Percentiles rank a stretch among this genome's conserved stretches.
Conservation (phyloP, 2,329 filamentous ascomycete species). For the Apiospora arundinis region DNA sequence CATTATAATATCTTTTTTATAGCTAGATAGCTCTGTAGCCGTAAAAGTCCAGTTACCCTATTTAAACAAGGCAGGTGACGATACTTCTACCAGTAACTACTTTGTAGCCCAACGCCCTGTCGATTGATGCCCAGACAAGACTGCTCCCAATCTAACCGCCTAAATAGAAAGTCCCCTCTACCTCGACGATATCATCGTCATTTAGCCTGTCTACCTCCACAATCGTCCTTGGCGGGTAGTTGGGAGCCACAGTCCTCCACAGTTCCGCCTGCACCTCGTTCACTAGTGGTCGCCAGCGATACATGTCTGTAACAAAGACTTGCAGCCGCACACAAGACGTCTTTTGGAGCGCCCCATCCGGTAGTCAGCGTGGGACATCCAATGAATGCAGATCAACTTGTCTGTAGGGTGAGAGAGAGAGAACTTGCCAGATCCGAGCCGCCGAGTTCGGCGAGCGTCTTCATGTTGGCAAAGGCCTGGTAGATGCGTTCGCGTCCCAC, state of each 20-base stretch:
- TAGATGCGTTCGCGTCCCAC: constrained; percentile 37
- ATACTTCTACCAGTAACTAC: too few relatives aligned
- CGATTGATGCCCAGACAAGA: background rate
- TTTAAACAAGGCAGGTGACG: too few relatives aligned
- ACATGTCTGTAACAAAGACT: constrained; percentile 44
- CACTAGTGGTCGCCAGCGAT: constrained; percentile 40
- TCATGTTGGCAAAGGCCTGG: constrained; percentile 42
- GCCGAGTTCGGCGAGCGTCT: constrained; percentile 37
- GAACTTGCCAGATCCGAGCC: constrained; percentile 31
- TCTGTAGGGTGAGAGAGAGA: background rate
- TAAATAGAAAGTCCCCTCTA: constrained; percentile 38
- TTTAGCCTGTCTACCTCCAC: constrained; percentile 42
- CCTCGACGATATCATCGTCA: constrained; percentile 42
- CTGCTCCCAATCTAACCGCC: background rate
- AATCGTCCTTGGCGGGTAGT: constrained; percentile 40
- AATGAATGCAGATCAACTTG: too few relatives aligned
- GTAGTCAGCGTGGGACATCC: background rate
- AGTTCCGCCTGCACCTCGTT: constrained; percentile 41
- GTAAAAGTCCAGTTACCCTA: too few relatives aligned
- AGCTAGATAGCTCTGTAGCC: too few relatives aligned
- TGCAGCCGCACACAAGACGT: constrained; percentile 31
- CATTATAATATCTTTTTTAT: too few relatives aligned
- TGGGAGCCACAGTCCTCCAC: constrained; percentile 38
- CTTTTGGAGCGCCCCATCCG: background rate
- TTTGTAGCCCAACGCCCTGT: background rate